Base-by-base conservation (phyloP, 2,329 filamentous ascomycete species). In the Pseudofabraea citricarpa region DNA sequence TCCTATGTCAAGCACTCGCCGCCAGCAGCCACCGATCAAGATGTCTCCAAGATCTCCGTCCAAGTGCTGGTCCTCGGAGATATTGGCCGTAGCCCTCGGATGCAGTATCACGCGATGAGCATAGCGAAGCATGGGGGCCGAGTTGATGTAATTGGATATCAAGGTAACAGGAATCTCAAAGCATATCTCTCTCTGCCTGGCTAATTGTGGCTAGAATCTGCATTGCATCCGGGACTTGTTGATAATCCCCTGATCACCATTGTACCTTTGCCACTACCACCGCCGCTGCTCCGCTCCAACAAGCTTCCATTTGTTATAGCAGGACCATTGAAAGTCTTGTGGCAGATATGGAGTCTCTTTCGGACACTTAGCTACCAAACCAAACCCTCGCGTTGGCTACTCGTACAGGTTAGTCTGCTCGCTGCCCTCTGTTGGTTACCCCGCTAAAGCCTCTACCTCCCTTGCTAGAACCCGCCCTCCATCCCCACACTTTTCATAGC, bases 91-190 rank as follows among this genome's bases (percentile, higher is more conserved):
- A 97, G 91, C 62, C 93, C 93, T 39, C 88, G 93, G 44, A 98
- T 98, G 91, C 90, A 97, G 61, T 97, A 98, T 58, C 93, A 98
- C 75, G 91, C 91, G 16, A 72, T 95, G 54, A 97, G 91, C 62
- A 82, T 97, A 57, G 88, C 89, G 31, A 86, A 83, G 56, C 82
- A 90, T 59, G 88, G 88, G 19, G 85, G 82, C 6, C 74, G 75
- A 24, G 91, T 96, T 16, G 83, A 91, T 61, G 70, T 98, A 10
- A 83, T 98, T 54, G 93, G 91, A 36, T 97, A 96, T 62, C 74
- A 84, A 61, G 88, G 89, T 90, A 63, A 22, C 12, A 36, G 20
- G n/a, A n/a, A n/a, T n/a, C n/a, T n/a, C 20, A 3, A 6, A 16
- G 13, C 24, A 36, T 23, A 44, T 42, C 45, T 43, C 50, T 32